Evolutionary conservation across 2,329 filamentous ascomycete genomes (phyloP), one percentile per base, ranked within the genome.

Genomic region (Colletotrichum salicis): DNA sequence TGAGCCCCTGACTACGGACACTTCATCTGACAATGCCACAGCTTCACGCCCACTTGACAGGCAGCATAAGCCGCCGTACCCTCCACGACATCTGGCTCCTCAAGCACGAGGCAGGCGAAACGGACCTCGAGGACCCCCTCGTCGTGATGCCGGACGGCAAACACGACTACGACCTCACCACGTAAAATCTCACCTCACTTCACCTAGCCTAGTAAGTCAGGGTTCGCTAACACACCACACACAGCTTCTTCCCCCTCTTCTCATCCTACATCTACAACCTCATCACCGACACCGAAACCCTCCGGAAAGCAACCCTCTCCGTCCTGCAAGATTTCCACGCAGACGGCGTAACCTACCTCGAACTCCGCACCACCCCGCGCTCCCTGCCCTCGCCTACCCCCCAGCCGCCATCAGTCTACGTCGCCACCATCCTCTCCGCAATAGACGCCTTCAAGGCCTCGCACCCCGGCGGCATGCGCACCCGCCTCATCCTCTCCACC

Each of bases 11-110:
- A 29, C 27, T 33, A 62, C 12, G 27, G 3, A 19, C 3, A 52
- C 4, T n/a, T n/a, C 19, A 15, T 37, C 48, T 55, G 22, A 65
- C 5, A 58, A 27, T 35, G 45, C 54, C 61, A 12, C 58, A 95
- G 91, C 88, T 96, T 64, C 94, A 96, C 77, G 93, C 94, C 73
- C 93, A 96, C 81, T 86, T 96, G 56, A 93, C 90, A 52, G 93
- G 94, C 64, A 94, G 92, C 80, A 94, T 96, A 79, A 92, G 89
- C 78, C 89, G 92, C 37, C 83, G 89, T 76, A 91, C 89, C 72
- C 88, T 96, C 2, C 93, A 94, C 78, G 88, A 93, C 48, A 90
- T 96, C 78, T 96, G 94, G 93, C 76, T 83, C 59, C 80, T 80
- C 66, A 93, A 91, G 78, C 89, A 87, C 70, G 82, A 83, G 4